phyloP scores from a whole-genome alignment of 2,329 filamentous ascomycete species.

The Dactylellina haptotyla region DNA sequence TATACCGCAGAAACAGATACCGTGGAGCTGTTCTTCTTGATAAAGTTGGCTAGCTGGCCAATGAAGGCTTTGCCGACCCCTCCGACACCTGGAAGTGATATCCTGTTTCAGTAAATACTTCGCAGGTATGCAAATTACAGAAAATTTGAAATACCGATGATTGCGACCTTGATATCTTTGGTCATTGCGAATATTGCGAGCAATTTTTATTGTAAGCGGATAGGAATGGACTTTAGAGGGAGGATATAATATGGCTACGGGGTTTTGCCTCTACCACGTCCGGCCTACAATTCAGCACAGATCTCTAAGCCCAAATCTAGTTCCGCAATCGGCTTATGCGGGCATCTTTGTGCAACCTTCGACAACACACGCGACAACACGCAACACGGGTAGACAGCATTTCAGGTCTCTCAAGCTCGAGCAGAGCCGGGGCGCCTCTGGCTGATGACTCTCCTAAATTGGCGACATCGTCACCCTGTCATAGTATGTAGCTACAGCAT shows the following conservation, averaged over 20 bases:
- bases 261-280: too few relatives aligned
- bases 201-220: too few relatives aligned
- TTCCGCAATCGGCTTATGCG: conserved; percentile 44
- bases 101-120: conserved; percentile 22
- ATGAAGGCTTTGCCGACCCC: conserved; percentile 94
- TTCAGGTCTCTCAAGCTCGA: too few relatives aligned
- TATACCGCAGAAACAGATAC: conserved; percentile 81
- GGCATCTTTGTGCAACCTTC: conserved; percentile 47
- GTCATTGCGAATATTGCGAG: too few relatives aligned
- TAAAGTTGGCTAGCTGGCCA: conserved; percentile 72
- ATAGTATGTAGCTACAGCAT: too few relatives aligned
- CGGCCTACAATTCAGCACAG: too few relatives aligned
- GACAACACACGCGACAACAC: conserved; percentile 47
- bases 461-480: too few relatives aligned
- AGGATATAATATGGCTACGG: too few relatives aligned
- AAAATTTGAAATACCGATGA: conserved; percentile 47
- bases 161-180: conserved; percentile 51
- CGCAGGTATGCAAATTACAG: not conserved
- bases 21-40: conserved; percentile 72
- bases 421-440: too few relatives aligned
- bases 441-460: too few relatives aligned
- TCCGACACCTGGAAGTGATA: conserved; percentile 74
- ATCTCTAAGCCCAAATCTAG: conserved; percentile 6
- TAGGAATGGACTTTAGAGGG: too few relatives aligned
- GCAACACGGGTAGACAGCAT: not conserved